phyloP scores from a whole-genome alignment of 768 basidiomycete species.

The Pleurotus giganteus region DNA sequence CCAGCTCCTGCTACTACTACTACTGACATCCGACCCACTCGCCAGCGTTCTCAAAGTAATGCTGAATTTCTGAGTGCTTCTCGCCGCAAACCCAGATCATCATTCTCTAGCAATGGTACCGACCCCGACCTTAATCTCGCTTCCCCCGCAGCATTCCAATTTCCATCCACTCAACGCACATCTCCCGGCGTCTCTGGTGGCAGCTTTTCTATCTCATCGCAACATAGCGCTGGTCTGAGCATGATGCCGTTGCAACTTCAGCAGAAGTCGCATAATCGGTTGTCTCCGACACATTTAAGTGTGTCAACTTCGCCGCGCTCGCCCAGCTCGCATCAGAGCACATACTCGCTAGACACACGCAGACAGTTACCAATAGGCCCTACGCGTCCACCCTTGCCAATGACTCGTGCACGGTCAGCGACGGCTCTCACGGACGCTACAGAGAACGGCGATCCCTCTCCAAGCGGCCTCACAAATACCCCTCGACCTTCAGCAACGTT shows the following conservation, averaged over 20 bases:
- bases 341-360: conserved; percentile 51
- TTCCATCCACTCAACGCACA: conserved; percentile 28
- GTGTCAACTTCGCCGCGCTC: conserved; percentile 25
- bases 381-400: conserved; percentile 27
- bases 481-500: conserved; percentile 6
- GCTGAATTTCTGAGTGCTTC: conserved; percentile 24
- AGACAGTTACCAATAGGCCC: conserved; percentile 20
- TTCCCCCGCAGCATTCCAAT: conserved; percentile 41
- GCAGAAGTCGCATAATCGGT: conserved; percentile 19
- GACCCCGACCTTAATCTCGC: conserved; percentile 27
- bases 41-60: conserved; percentile 43
- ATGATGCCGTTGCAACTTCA: conserved; percentile 16
- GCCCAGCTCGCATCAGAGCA: conserved; percentile 48
- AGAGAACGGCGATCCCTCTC: conserved; percentile 1
- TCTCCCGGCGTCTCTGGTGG: conserved; percentile 5
- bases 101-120: conserved; percentile 5
- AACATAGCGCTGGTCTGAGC: conserved; percentile 10
- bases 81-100: conserved; percentile 7
- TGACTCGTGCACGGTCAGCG: conserved; percentile 41
- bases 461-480: conserved; percentile 3
- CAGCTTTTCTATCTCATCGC: conserved; percentile 14
- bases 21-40: conserved; percentile 25
- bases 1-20: conserved; percentile 16
- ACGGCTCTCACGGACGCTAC: conserved; percentile 35
- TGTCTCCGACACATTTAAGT: conserved; percentile 31